A percentile compares a stretch with the other conserved stretches of the same genome.
These are phyloP conservation scores for Brassica balearica DNA, from an alignment of 441 rosid genomes.

Conservation along the genomic window DNA sequence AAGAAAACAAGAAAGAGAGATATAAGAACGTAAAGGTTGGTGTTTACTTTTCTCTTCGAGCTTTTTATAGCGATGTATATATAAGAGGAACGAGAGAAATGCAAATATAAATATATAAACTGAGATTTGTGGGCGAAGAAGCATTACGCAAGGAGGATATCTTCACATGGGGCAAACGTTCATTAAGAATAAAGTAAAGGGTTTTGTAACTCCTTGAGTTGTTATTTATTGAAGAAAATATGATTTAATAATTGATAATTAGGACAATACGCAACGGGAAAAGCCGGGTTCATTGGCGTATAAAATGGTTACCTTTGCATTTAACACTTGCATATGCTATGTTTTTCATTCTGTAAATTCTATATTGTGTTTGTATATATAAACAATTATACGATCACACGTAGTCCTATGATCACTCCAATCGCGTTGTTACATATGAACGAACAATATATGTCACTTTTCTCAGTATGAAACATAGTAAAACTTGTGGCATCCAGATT, in stretches of 20 bases:
- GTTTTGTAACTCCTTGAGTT: conserved; percentile 6
- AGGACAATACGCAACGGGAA: conserved; percentile 43
- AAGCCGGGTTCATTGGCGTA: conserved; percentile 79
- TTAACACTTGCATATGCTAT: conserved; percentile 46
- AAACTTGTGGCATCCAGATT: not conserved
- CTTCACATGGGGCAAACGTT: conserved; percentile 80
- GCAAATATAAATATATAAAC: conserved; percentile 34
- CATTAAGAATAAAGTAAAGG: conserved; percentile 49
- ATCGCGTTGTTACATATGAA: not conserved
- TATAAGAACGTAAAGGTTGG: conserved; percentile 26
- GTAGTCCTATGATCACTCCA: not conserved
- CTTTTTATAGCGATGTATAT: conserved; percentile 29
- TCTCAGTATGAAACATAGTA: not conserved
- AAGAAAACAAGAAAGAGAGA: not conserved
- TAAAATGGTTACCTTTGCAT: conserved; percentile 51
- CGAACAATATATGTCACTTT: not conserved
- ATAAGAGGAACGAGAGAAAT: too few relatives aligned
- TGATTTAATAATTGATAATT: not conserved
- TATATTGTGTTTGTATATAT: not conserved
- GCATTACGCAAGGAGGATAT: conserved; percentile 67
- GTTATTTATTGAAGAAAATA: conserved; percentile 6
- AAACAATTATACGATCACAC: not conserved
- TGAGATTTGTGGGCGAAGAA: conserved; percentile 47
- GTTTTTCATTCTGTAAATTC: conserved; percentile 1
- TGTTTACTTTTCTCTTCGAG: conserved; percentile 24